Conservation (phyloP, 164 flowering plant species). For the Vitis riparia region DNA sequence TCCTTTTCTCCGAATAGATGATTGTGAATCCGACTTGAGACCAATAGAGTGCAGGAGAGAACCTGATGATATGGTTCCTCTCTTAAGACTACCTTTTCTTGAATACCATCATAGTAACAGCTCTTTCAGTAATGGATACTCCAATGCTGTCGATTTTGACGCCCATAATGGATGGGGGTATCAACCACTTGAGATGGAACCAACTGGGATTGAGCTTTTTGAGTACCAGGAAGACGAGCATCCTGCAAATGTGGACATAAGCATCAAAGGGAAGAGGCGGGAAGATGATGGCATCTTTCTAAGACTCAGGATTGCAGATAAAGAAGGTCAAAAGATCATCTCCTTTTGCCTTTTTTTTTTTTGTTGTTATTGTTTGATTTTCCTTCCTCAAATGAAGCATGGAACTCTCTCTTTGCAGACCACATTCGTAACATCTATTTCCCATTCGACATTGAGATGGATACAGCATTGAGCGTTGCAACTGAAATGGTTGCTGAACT, state of each 20-base stretch:
- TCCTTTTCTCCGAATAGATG: constrained; percentile 48
- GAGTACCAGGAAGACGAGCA: constrained; percentile 42
- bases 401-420: constrained; percentile 25
- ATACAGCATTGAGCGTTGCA: constrained; percentile 61
- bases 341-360: neutral
- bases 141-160: constrained; percentile 25
- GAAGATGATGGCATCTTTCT: constrained; percentile 46
- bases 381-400: neutral
- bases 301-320: constrained; percentile 51
- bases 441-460: constrained; percentile 51
- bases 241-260: constrained; percentile 30
- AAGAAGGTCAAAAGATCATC: constrained; percentile 31
- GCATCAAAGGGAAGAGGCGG: constrained; percentile 47
- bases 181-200: constrained; percentile 29
- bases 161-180: constrained; percentile 32
- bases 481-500: constrained; percentile 65
- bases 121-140: constrained; percentile 23
- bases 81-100: constrained; percentile 26
- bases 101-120: constrained; percentile 17
- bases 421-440: constrained; percentile 54
- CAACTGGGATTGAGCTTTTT: constrained; percentile 46
- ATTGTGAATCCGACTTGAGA: constrained; percentile 32
- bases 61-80: constrained; percentile 24
- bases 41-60: constrained; percentile 20
- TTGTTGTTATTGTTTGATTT: neutral